These are phyloP conservation scores for Penicillium paneum DNA, from an alignment of 2,329 filamentous ascomycete species.

Conservation along the genomic window DNA sequence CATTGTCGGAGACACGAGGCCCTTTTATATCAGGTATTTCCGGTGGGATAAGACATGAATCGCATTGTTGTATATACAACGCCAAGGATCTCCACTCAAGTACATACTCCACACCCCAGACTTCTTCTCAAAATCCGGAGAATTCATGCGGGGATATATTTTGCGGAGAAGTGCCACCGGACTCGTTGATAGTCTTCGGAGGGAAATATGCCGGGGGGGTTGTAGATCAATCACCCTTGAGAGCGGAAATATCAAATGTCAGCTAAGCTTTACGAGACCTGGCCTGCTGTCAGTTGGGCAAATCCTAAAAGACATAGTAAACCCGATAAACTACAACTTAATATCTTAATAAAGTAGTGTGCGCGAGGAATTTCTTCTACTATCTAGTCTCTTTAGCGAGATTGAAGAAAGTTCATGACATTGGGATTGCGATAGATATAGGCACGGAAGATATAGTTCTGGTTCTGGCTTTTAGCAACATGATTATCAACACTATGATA, in stretches of 20 bases:
- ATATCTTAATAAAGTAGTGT: background rate
- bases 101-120: background rate
- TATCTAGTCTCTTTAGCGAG: background rate
- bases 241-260: no score
- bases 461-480: background rate
- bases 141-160: background rate
- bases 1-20: background rate
- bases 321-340: background rate
- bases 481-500: background rate
- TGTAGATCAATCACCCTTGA: background rate
- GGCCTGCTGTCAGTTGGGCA: no score
- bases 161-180: background rate
- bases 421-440: background rate
- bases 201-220: background rate
- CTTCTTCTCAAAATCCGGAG: no score
- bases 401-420: background rate
- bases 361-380: background rate
- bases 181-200: background rate
- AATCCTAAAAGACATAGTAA: background rate
- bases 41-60: background rate
- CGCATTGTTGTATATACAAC: background rate
- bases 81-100: background rate
- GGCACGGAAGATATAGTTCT: no score
- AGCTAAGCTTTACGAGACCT: no score
- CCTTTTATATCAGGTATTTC: background rate